phyloP scores from a whole-genome alignment of 345 rosid species.

The Lepidium africanum region DNA sequence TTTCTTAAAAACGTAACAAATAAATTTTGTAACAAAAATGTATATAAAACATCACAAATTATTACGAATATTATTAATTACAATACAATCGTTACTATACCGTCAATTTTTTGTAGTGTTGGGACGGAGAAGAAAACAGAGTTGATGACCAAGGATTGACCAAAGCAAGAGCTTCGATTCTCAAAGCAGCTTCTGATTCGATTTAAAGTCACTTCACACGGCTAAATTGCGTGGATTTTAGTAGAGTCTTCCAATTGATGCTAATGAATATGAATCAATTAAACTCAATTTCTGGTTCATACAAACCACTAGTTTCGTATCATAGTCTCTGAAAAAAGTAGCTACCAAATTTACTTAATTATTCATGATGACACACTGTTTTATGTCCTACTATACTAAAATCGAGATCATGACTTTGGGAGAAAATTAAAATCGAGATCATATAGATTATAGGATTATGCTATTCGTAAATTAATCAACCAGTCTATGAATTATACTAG shows the following conservation, averaged over 20 bases:
- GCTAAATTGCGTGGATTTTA: slow-evolving; percentile 2
- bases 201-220: slow-evolving; percentile 28
- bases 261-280: neutral
- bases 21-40: too few relatives aligned
- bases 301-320: slow-evolving; percentile 15
- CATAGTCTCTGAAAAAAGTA: slow-evolving; percentile 18
- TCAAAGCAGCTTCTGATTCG: slow-evolving; percentile 38
- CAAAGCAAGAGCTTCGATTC: slow-evolving; percentile 59
- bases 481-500: neutral
- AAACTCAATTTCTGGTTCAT: neutral
- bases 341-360: neutral
- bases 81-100: too few relatives aligned
- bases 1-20: too few relatives aligned
- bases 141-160: slow-evolving; percentile 43
- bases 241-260: slow-evolving; percentile 5
- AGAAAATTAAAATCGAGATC: neutral
- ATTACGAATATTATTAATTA: too few relatives aligned
- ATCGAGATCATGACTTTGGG: neutral
- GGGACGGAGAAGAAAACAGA: slow-evolving; percentile 31
- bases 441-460: neutral
- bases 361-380: slow-evolving; percentile 17
- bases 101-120: too few relatives aligned
- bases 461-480: neutral
- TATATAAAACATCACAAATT: too few relatives aligned
- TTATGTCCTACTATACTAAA: neutral